Base-by-base conservation (phyloP, 495 filamentous ascomycete species). In the Lasiosphaeris hirsuta region DNA sequence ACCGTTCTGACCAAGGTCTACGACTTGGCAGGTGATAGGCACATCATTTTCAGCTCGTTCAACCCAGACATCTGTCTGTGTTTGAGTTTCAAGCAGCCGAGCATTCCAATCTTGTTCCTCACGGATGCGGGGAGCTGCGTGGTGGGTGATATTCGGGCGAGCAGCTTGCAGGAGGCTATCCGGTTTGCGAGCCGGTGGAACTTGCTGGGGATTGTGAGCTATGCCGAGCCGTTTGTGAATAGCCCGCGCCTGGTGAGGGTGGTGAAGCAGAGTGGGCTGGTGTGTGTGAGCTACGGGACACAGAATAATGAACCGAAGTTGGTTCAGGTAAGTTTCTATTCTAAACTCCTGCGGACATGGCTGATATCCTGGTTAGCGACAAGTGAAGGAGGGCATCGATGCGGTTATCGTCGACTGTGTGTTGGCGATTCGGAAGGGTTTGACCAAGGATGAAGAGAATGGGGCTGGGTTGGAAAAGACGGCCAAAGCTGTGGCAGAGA, bases 331-430 rank as follows among this genome's bases (percentile, higher is more conserved):
- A 72, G 85, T 76, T 11, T 30, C 23, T 39, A 14, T 34, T 30
- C 1, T n/a, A n/a, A n/a, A n/a, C 33, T 34, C 42, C 13, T 17
- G 10, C 43, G 11, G 41, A 17, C 5, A 39, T 42, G 47, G 35
- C 69, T 76, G 56, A 77, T 41, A 36, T 35, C 45, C 30, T n/a
- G 34, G 10, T 33, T 65, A 92, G 88, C 75, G 86, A 58, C 94
- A 98, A 86, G 92, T 95, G 13, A 86, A 90, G 18, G 90, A 96
- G 70, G 94, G 94, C 44, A 95, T 98, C 50, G 93, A 97, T 72
- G 93, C 93, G 7, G 92, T 97, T 19, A 97, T 97, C 66, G 94
- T 97, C 39, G 93, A 97, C 66, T 90, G 83, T 41, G 93, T 97
- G 9, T 78, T 97, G 11, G 86, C 86, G 17, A 93, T 96, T 53